Evolutionary conservation across 345 rosid species (phyloP).

Genomic region (Rhizophora mangle): DNA sequence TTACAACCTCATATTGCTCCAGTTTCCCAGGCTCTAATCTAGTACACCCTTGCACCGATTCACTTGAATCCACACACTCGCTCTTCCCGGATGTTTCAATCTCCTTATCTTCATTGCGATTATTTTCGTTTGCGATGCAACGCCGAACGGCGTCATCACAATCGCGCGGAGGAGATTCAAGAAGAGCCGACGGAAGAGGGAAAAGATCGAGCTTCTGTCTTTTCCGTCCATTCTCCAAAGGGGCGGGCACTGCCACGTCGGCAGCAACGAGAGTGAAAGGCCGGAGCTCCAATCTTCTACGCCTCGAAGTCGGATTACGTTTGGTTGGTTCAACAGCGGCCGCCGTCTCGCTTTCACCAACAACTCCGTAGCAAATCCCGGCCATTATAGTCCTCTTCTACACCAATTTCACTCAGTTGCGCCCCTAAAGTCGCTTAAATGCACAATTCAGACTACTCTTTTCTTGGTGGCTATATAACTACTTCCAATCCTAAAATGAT

Average conservation of each 20-base stretch:
- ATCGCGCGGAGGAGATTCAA: background rate
- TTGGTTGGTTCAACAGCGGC: slow-evolving; percentile 50
- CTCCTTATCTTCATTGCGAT: background rate
- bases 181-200: background rate
- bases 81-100: background rate
- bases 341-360: slow-evolving; percentile 58
- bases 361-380: slow-evolving; percentile 74
- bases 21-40: background rate
- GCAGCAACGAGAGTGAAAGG: slow-evolving; percentile 46
- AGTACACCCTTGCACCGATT: background rate
- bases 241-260: slow-evolving; percentile 38
- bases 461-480: background rate
- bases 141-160: slow-evolving; percentile 22
- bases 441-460: background rate
- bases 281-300: slow-evolving; percentile 59
- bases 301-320: slow-evolving; percentile 32
- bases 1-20: background rate
- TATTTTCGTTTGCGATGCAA: background rate
- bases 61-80: background rate
- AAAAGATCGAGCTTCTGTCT: slow-evolving; percentile 40
- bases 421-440: background rate
- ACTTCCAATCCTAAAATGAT: background rate
- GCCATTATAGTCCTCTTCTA: slow-evolving; percentile 41
- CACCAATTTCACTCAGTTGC: too few species aligned
- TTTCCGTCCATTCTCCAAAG: slow-evolving; percentile 44